Evolutionary conservation across 164 flowering plant species (phyloP), one percentile per base, ranked within the genome.

Genomic region (Aristolochia fimbriata): DNA sequence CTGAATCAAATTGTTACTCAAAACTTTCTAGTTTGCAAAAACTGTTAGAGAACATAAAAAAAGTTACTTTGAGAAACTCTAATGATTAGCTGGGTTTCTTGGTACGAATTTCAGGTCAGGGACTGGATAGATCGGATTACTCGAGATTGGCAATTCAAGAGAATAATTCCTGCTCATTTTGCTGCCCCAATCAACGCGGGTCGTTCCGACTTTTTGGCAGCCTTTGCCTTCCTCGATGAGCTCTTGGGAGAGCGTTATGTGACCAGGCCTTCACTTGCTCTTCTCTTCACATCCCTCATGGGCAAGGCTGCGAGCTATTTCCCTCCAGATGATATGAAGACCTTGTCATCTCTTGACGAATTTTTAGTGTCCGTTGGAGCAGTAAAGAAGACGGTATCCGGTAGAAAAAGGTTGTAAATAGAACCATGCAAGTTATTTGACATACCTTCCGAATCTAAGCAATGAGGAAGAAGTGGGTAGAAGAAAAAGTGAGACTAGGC

Each of bases 321-420:
- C 70, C 97, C 97, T 30, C 99, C 91, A 0, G 99, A 93, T 74
- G 99, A 88, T 67, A 88, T 90, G 99, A 93, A 78, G 74, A 93
- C 96, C 30, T 66, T 90, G 60, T 93, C 99, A 30, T 93, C 99
- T 48, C 96, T 93, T 41, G 99, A 93, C 54, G 62, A 85, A 71
- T 93, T 93, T 62, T 60, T 93, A 61, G 99, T 93, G 64, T 85
- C 94, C 0, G 83, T 86, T 17, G 97, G 96, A 68, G 96, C 79
- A 23, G 99, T 88, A 65, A 88, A 90, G 78, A 93, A 88, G 71
- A 90, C 99, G 1, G 96, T 90, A 65, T 93, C 97, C 20, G 96
- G 97, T 61, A 65, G 82, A 58, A 83, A 78, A 64, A 21, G 53
- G 56, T 76, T 65, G 71, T 37, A 51, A 8, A 61, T 10, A 17